phyloP scores from a whole-genome alignment of 306 rosid genomes.

The Senna tora region DNA sequence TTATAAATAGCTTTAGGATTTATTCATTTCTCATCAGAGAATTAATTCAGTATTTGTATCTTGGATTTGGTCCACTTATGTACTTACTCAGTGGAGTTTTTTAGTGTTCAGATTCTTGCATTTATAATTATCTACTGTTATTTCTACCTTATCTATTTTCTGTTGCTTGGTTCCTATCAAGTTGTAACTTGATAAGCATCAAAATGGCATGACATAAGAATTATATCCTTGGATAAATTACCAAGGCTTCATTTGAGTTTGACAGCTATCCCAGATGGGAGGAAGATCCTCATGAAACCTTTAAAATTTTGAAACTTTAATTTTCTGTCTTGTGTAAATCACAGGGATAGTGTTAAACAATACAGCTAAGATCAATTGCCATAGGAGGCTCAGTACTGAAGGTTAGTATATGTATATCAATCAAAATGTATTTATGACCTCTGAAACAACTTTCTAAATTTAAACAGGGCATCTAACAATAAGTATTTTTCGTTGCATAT shows the following conservation, averaged over 20 bases:
- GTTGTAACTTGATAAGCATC: constrained; percentile 4
- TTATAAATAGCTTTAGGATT: too few species aligned
- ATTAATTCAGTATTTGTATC: too few species aligned
- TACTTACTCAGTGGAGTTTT: too few species aligned
- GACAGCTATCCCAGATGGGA: constrained; percentile 10
- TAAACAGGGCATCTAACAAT: neutral
- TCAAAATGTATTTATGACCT: constrained; percentile 16
- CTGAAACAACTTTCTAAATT: constrained; percentile 18
- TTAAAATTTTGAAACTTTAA: constrained; percentile 21
- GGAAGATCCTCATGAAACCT: neutral
- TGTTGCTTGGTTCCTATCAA: too few species aligned
- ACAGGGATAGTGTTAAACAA: constrained; percentile 16
- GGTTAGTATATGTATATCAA: neutral
- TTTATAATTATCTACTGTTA: too few species aligned
- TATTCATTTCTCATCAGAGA: too few species aligned
- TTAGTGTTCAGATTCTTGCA: too few species aligned
- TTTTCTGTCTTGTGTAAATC: constrained; percentile 24
- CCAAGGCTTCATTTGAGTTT: constrained; percentile 15
- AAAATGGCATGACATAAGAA: constrained; percentile 12
- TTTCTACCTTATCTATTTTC: too few species aligned
- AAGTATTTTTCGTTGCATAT: neutral
- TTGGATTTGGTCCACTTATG: too few species aligned
- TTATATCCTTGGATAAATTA: constrained; percentile 1
- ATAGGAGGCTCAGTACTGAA: too few species aligned
- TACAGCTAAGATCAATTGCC: too few species aligned